phyloP scores from a whole-genome alignment of 805 yeast species.

The Cyberlindnera xishuangbannaensis region DNA sequence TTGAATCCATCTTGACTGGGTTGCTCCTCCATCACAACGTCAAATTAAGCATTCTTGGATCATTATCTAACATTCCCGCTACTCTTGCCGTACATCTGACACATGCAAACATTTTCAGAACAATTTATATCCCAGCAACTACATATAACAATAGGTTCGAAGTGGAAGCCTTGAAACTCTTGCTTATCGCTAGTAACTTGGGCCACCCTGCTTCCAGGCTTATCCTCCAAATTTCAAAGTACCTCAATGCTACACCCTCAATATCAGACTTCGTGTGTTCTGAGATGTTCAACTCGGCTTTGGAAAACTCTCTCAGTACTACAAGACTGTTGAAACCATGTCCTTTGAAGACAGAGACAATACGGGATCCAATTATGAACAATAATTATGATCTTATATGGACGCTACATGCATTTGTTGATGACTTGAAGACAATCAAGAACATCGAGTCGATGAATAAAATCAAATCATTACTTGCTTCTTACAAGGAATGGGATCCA shows the following conservation, averaged over 20 bases:
- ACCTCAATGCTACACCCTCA: slow-evolving; percentile 21
- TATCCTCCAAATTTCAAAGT: slow-evolving; percentile 38
- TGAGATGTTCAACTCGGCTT: slow-evolving; percentile 22
- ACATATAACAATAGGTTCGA: slow-evolving; percentile 33
- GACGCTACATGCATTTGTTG: slow-evolving; percentile 35
- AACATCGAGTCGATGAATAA: slow-evolving; percentile 25
- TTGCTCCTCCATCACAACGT: slow-evolving; percentile 5
- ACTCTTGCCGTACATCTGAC: slow-evolving; percentile 46
- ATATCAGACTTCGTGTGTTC: slow-evolving; percentile 24
- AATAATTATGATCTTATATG: slow-evolving; percentile 37
- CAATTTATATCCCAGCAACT: slow-evolving; percentile 40
- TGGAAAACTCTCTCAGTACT: slow-evolving; percentile 24
- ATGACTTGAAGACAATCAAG: slow-evolving; percentile 28
- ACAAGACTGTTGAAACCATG: slow-evolving; percentile 5
- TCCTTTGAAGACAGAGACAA: background rate
- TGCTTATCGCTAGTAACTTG: slow-evolving; percentile 44
- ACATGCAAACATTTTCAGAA: slow-evolving; percentile 54
- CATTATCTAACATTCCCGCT: slow-evolving; percentile 44
- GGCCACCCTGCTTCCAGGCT: slow-evolving; percentile 42
- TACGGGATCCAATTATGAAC: slow-evolving; percentile 18
- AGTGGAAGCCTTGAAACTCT: slow-evolving; percentile 36
- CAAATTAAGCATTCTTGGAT: slow-evolving; percentile 31
- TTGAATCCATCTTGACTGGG: slow-evolving; percentile 2
- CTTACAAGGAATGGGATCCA: slow-evolving; percentile 18
- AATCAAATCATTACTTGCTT: slow-evolving; percentile 6